phyloP scores from a whole-genome alignment of 1,284 basidiomycete species.

The Cryptococcus hybrid region DNA sequence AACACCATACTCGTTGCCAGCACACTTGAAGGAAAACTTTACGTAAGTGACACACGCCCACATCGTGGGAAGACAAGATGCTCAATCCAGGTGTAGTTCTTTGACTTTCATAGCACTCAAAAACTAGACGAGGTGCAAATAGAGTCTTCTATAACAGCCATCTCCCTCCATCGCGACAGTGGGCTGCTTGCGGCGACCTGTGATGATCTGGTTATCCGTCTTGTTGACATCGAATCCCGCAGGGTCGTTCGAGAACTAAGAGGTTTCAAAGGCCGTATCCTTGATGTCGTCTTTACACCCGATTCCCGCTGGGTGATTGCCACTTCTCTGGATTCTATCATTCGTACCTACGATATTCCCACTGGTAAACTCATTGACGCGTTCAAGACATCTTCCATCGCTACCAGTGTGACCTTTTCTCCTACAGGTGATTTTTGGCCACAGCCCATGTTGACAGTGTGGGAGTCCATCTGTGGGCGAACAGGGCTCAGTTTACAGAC shows the following conservation, averaged over 20 bases:
- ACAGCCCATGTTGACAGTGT: conserved; percentile 92
- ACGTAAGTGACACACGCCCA: conserved; percentile 57
- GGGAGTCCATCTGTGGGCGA: conserved; percentile 95
- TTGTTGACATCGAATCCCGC: conserved; percentile 89
- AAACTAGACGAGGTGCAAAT: conserved; percentile 67
- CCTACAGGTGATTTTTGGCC: conserved; percentile 95
- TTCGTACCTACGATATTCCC: conserved; percentile 95
- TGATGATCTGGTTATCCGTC: conserved; percentile 77
- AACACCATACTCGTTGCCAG: conserved; percentile 78
- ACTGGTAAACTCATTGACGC: conserved; percentile 89
- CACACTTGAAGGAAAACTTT: conserved; percentile 83
- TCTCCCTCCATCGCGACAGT: conserved; percentile 79
- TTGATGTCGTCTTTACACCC: conserved; percentile 82
- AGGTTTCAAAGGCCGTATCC: conserved; percentile 73
- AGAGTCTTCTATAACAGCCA: conserved; percentile 66
- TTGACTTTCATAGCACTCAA: conserved; percentile 86
- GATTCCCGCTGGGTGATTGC: conserved; percentile 92
- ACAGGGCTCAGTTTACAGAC: conserved; percentile 88
- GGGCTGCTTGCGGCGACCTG: conserved; percentile 81
- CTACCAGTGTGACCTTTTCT: conserved; percentile 87
- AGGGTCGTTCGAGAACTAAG: conserved; percentile 81
- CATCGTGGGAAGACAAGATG: background rate
- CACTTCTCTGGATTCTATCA: conserved; percentile 83
- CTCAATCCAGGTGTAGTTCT: conserved; percentile 64
- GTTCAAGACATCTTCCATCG: conserved; percentile 84